Evolutionary conservation across 2,329 filamentous ascomycete genomes (phyloP), one percentile per base, ranked within the genome.

Genomic region (Alternaria panax): DNA sequence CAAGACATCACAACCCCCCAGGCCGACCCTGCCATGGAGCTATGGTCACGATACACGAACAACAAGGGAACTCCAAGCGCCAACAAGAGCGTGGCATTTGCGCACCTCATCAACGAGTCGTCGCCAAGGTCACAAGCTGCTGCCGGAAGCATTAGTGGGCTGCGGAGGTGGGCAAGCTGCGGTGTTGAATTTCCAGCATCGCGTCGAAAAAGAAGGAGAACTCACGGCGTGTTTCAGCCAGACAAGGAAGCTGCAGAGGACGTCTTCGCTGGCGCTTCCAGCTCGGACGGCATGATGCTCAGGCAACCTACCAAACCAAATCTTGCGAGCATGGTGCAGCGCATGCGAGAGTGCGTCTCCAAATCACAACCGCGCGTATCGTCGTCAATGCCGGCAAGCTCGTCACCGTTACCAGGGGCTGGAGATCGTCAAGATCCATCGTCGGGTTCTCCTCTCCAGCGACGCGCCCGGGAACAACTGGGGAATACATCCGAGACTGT

Each of bases 121-220:
- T 84, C 82, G 0, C 82, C 82, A 22, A 77, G 78, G 20, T 81
- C 81, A 5, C 72, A 75, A 24, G 72, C 80, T 12, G 80, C 79
- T 27, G 78, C 78, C 11, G 82, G 82, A 57, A 81, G 78, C 59
- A 79, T 82, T 20, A 76, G 75, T 57, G 81, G 81, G 3, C 71
- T 84, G 47, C 74, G 82, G 48, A 71, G 82, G 61, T 84, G 82
- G 82, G 80, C 80, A 25, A 84, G 82, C 66, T 83, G 82, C 54
- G 82, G 82, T 11, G 75, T 81, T 9, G 81, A 84, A 56, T 84
- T 81, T 70, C 82, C 82, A 8, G 69, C 73, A 12, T 79, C 78
- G 8, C 72, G 64, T 62, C 71, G 69, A 66, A 84, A 84, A 70
- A 75, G 76, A 51, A 70, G 79, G 54, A 78, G 75, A 53, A 78